phyloP scores from a whole-genome alignment of 306 rosid species.

The Cicer bijugum region DNA sequence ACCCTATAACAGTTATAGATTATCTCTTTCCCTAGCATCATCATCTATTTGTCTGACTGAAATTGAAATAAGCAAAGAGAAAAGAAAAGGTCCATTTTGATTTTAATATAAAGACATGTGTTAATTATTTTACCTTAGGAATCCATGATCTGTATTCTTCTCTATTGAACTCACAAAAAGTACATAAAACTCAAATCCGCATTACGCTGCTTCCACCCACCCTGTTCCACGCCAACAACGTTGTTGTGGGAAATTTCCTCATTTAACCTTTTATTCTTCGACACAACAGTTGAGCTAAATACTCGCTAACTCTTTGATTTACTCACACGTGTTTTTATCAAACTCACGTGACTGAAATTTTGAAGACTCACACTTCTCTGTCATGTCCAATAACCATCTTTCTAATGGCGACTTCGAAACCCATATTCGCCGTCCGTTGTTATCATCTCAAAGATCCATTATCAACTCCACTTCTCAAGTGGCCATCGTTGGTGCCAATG shows the following conservation, averaged over 20 bases:
- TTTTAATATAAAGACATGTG: not conserved
- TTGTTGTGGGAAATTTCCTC: conserved; percentile 28
- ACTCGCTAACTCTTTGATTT: not conserved
- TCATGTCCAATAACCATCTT: conserved; percentile 37
- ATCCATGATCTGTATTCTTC: too few species aligned
- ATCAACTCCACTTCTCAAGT: conserved; percentile 78
- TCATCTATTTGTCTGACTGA: too few species aligned
- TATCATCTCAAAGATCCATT: conserved; percentile 54
- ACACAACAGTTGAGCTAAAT: not conserved
- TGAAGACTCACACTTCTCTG: not conserved
- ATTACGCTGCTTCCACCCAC: too few species aligned
- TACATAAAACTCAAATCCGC: not conserved
- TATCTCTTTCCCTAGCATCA: too few species aligned
- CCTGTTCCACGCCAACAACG: conserved; percentile 9
- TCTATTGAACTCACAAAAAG: not conserved
- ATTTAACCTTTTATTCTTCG: not conserved
- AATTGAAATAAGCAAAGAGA: too few species aligned
- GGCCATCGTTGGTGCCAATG: conserved; percentile 88
- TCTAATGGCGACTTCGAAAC: conserved; percentile 54
- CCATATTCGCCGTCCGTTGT: conserved; percentile 54
- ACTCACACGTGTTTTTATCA: not conserved
- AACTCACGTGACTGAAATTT: not conserved
- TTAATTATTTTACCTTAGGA: too few species aligned
- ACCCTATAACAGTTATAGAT: too few species aligned
- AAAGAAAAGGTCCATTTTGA: not conserved